A percentile compares a stretch with the other conserved stretches of the same genome.
These are phyloP conservation scores for Sclerotinia glacialis DNA, from an alignment of 2,329 filamentous ascomycete species.

Conservation along the genomic window DNA sequence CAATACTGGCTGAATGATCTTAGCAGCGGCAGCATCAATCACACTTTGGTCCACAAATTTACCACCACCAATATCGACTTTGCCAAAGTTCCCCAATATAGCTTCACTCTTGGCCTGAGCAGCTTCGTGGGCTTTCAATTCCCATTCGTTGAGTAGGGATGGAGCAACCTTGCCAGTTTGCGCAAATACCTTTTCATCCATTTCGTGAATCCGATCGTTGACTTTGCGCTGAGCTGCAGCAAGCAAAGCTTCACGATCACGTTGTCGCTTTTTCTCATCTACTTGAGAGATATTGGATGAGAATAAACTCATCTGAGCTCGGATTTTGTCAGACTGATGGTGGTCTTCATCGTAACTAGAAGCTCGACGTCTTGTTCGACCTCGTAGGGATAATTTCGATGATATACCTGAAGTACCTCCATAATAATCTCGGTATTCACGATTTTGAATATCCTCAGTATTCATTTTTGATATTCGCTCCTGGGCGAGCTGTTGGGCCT, in stretches of 20 bases:
- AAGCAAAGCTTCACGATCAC: constrained; percentile 72
- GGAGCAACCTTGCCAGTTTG: constrained; percentile 73
- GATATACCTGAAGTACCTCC: constrained; percentile 49
- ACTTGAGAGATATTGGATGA: constrained; percentile 65
- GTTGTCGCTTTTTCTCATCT: constrained; percentile 69
- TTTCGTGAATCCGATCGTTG: constrained; percentile 69
- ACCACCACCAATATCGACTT: constrained; percentile 72
- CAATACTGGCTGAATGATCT: constrained; percentile 75
- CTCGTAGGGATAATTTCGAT: constrained; percentile 51
- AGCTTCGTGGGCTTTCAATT: constrained; percentile 67
- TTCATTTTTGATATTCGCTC: constrained; percentile 80
- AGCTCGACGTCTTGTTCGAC: constrained; percentile 59
- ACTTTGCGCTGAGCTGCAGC: constrained; percentile 83
- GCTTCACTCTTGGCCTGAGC: constrained; percentile 64
- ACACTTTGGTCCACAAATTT: constrained; percentile 75
- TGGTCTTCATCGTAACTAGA: constrained; percentile 63
- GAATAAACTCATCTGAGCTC: constrained; percentile 76
- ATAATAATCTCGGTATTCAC: constrained; percentile 74
- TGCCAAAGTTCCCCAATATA: constrained; percentile 56
- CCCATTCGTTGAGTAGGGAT: constrained; percentile 71
- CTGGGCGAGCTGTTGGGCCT: constrained; percentile 80
- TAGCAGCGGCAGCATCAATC: constrained; percentile 74
- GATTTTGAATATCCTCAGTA: constrained; percentile 61
- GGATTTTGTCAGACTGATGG: constrained; percentile 68
- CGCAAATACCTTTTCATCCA: constrained; percentile 77